Evolutionary conservation across 2,329 filamentous ascomycete genomes (phyloP), one percentile per base, ranked within the genome.

Genomic region (Verticillium nubilum): DNA sequence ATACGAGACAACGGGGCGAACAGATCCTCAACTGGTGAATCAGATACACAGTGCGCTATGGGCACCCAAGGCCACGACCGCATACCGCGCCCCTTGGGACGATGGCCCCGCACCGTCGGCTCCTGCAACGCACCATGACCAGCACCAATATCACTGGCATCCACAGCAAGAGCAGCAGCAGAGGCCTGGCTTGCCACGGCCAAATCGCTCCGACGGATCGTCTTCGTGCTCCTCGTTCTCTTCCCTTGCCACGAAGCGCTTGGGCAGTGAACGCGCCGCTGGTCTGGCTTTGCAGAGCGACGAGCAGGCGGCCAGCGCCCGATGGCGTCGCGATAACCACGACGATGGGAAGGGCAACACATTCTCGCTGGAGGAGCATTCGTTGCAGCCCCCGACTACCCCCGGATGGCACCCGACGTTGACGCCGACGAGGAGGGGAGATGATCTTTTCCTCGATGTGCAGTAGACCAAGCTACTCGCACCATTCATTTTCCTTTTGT

Each of bases 361-460:
- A 29, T 28, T 26, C 56, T 25, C 56, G 37, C 27, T 52, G 42
- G 60, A 56, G 52, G 65, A 58, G 59, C 62, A 61, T 28, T 19
- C 61, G 23, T 59, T 61, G 33, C 65, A 67, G 27, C 66, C 79
- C 50, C 79, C 80, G 1, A 71, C 70, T 35, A 82, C 80, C 37
- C 85, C 85, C 0, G 79, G 79, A 1, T 88, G 86, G 85, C 77
- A 86, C 64, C 87, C 87, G 3, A 82, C 80, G 64, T 67, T 91
- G 66, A 91, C 88, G 53, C 88, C 88, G 2, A 86, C 85, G 59
- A 76, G 86, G 61, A 79, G 85, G 55, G 88, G 88, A 0, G 84
- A 87, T 27, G 86, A 90, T 68, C 67, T 91, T 61, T 87, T 82
- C 64, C 67, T 86, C 65, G 81, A 81, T 64, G 82, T 86, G 62